These are phyloP conservation scores for Penicillium crustosum DNA, from an alignment of 2,329 filamentous ascomycete species.

Conservation along the genomic window DNA sequence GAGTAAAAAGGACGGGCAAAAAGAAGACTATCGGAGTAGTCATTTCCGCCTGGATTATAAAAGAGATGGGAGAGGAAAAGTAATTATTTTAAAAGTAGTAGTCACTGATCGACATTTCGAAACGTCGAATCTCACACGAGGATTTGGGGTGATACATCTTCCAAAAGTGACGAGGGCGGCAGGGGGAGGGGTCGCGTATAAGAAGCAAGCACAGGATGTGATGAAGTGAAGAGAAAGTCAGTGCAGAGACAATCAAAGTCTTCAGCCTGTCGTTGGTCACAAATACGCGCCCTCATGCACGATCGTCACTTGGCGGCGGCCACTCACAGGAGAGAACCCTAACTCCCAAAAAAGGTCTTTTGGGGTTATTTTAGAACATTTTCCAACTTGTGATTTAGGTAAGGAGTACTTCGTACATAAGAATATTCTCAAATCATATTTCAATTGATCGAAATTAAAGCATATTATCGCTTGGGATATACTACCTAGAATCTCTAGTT, in stretches of 20 bases:
- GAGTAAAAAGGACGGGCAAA: slow-evolving; percentile 56
- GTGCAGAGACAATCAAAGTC: background rate
- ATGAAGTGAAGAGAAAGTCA: slow-evolving; percentile 25
- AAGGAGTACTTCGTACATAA: background rate
- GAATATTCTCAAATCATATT: background rate
- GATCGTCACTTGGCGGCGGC: slow-evolving; percentile 22
- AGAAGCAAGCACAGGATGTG: slow-evolving; percentile 28
- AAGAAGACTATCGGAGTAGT: slow-evolving; percentile 40
- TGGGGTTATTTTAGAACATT: background rate
- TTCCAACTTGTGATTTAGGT: background rate
- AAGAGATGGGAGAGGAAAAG: slow-evolving; percentile 5
- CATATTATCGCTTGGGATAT: background rate
- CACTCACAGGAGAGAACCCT: slow-evolving; percentile 16
- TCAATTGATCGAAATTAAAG: background rate
- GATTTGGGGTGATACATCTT: slow-evolving; percentile 21
- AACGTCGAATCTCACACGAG: slow-evolving; percentile 30
- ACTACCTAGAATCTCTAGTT: too few species aligned
- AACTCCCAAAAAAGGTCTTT: background rate
- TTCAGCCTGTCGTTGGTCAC: slow-evolving; percentile 27
- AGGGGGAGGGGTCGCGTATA: slow-evolving; percentile 22
- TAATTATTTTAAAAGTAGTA: slow-evolving; percentile 17
- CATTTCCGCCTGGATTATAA: slow-evolving; percentile 22
- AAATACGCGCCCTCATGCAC: slow-evolving; percentile 32
- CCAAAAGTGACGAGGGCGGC: slow-evolving; percentile 21
- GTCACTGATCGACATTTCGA: slow-evolving; percentile 24